Conservation (phyloP, 2,329 filamentous ascomycete genomes). For the Trichoderma sp. region DNA sequence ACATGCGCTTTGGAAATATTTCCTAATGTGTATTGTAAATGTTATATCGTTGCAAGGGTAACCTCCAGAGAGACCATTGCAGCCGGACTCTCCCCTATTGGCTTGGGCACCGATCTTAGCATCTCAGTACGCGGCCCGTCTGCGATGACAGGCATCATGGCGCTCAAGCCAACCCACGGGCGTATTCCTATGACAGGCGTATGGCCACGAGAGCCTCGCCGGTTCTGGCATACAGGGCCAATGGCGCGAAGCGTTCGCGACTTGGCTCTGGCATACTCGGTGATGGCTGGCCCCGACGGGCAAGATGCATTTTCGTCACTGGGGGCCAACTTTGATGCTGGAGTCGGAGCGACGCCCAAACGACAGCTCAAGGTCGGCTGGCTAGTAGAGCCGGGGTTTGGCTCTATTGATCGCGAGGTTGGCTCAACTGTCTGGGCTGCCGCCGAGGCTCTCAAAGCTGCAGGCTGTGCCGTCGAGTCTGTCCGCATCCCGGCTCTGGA, state of each 20-base stretch:
- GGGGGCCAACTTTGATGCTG: neutral
- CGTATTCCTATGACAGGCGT: neutral
- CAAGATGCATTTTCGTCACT: conserved; percentile 1
- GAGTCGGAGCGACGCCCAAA: neutral
- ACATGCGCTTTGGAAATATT: no score
- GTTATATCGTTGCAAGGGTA: no score
- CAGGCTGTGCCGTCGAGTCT: neutral
- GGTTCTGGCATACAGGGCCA: neutral
- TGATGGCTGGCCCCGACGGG: neutral
- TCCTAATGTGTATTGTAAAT: no score
- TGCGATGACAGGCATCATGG: neutral
- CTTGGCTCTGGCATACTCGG: neutral
- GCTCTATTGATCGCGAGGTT: neutral
- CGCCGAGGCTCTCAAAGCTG: neutral
- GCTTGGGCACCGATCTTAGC: neutral
- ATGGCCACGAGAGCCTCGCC: neutral
- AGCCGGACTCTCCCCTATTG: neutral
- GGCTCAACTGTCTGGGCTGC: neutral
- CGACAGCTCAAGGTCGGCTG: neutral
- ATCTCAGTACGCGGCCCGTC: neutral
- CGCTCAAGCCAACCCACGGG: neutral
- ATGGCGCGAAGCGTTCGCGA: conserved; percentile 2
- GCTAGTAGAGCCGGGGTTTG: neutral
- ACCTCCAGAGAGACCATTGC: neutral
- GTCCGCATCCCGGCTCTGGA: neutral